A percentile compares a stretch with the other conserved stretches of the same genome.
Evolutionary conservation across 108 stramenopile species (phyloP).

Genomic region (Pseudonitzschia multistriata): DNA sequence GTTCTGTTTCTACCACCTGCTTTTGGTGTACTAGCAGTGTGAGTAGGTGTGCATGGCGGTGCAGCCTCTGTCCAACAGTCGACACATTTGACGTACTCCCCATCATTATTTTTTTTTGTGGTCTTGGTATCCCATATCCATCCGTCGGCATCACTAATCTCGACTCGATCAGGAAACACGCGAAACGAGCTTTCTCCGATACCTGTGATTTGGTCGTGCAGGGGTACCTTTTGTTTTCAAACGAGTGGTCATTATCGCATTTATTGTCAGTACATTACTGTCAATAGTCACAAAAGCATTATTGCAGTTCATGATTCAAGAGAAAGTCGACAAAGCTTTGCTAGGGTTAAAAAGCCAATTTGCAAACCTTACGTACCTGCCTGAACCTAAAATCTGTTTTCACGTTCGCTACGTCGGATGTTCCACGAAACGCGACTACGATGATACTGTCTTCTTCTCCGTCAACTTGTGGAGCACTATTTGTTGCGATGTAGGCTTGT

Average conservation of each 20-base stretch:
- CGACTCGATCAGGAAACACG: conserved; percentile 47
- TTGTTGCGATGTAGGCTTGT: conserved; percentile 70
- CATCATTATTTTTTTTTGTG: neutral
- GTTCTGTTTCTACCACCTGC: conserved; percentile 10
- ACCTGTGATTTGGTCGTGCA: conserved; percentile 60
- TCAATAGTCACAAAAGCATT: neutral
- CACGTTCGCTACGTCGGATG: conserved; percentile 72
- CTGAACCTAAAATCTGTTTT: conserved; percentile 73
- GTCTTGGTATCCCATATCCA: conserved; percentile 43
- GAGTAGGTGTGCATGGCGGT: conserved; percentile 30
- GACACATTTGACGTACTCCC: conserved; percentile 23
- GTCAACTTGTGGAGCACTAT: conserved; percentile 60
- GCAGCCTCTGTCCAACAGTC: conserved; percentile 12
- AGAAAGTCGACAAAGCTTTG: too few species aligned
- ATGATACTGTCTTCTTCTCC: conserved; percentile 87
- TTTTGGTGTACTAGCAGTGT: neutral
- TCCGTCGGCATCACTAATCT: conserved; percentile 31
- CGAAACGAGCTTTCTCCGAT: conserved; percentile 46
- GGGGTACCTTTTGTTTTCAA: conserved; percentile 30
- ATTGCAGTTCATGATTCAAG: neutral
- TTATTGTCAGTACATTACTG: too few species aligned
- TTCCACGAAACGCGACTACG: conserved; percentile 89
- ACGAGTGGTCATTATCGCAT: neutral
- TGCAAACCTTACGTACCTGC: conserved; percentile 34
- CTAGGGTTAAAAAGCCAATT: neutral